Conservation (phyloP, 768 basidiomycete genomes). For the Trichaptum fuscoviolaceum region DNA sequence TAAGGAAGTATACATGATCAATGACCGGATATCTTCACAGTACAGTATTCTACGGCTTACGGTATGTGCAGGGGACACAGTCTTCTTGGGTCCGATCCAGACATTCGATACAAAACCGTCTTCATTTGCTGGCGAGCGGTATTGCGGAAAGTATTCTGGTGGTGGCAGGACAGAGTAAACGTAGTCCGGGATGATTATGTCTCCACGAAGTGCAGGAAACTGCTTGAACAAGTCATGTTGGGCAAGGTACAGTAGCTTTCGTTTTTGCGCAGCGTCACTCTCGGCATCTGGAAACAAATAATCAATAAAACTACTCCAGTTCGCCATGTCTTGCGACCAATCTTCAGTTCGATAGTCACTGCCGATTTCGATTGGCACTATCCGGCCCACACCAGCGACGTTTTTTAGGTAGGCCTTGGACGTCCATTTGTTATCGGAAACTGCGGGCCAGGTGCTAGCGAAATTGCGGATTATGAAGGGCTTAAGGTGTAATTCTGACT, state of each 20-base stretch:
- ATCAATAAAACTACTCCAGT: slow-evolving; percentile 71
- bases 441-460: slow-evolving; percentile 73
- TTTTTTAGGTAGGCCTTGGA: slow-evolving; percentile 63
- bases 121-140: slow-evolving; percentile 60
- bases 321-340: slow-evolving; percentile 80
- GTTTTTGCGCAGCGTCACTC: slow-evolving; percentile 8
- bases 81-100: slow-evolving; percentile 79
- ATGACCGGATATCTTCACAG: slow-evolving; percentile 9
- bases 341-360: slow-evolving; percentile 69
- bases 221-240: slow-evolving; percentile 85
- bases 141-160: slow-evolving; percentile 40
- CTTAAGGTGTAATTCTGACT: slow-evolving; percentile 29
- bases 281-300: slow-evolving; percentile 29
- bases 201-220: slow-evolving; percentile 70
- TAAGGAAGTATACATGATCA: slow-evolving; percentile 25
- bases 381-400: slow-evolving; percentile 71
- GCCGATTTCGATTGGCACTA: slow-evolving; percentile 90
- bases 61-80: slow-evolving; percentile 86
- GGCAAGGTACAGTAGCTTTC: slow-evolving; percentile 66
- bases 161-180: slow-evolving; percentile 60
- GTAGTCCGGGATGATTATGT: slow-evolving; percentile 85
- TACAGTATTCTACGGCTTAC: slow-evolving; percentile 36
- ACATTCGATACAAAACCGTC: slow-evolving; percentile 65
- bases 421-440: slow-evolving; percentile 63
- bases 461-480: slow-evolving; percentile 76